Conservation (phyloP, 768 basidiomycete species). For the Omphalotus guepiniiformis region DNA sequence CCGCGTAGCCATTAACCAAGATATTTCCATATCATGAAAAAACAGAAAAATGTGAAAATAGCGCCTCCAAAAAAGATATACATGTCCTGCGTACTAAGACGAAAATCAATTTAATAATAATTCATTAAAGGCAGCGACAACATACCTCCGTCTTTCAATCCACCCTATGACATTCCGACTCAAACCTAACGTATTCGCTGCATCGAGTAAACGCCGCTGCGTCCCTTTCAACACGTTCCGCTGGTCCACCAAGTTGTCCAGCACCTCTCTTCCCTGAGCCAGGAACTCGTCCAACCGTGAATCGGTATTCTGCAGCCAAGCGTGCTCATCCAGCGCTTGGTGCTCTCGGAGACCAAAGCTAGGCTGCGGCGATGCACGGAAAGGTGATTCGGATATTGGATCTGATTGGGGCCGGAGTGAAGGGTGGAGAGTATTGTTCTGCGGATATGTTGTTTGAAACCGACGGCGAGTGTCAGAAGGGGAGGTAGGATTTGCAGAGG, state of each 20-base stretch:
- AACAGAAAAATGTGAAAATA: conserved; percentile 86
- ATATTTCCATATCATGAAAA: conserved; percentile 91
- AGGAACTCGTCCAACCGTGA: conserved; percentile 84
- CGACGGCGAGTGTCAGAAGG: conserved; percentile 65
- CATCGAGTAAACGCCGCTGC: conserved; percentile 75
- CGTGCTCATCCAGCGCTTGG: conserved; percentile 83
- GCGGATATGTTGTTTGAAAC: conserved; percentile 43
- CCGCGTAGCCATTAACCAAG: conserved; percentile 49
- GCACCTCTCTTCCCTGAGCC: conserved; percentile 85
- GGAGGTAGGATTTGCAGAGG: conserved; percentile 39
- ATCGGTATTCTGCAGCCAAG: conserved; percentile 83
- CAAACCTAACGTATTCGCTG: conserved; percentile 91
- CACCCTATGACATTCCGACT: conserved; percentile 94
- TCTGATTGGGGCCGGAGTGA: conserved; percentile 45
- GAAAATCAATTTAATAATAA: conserved; percentile 9
- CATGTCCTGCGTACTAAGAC: conserved; percentile 95
- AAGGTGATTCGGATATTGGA: conserved; percentile 77
- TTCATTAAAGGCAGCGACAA: conserved; percentile 14
- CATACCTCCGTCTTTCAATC: conserved; percentile 92
- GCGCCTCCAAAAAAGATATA: conserved; percentile 89
- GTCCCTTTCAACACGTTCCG: conserved; percentile 95
- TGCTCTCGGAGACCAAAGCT: conserved; percentile 60
- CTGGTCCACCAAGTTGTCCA: conserved; percentile 92
- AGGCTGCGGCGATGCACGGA: conserved; percentile 54
- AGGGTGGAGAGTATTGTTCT: conserved; percentile 50